Evolutionary conservation across 371 early-diverging fungal species (phyloP).

Genomic region (Sporodiniella umbellata): DNA sequence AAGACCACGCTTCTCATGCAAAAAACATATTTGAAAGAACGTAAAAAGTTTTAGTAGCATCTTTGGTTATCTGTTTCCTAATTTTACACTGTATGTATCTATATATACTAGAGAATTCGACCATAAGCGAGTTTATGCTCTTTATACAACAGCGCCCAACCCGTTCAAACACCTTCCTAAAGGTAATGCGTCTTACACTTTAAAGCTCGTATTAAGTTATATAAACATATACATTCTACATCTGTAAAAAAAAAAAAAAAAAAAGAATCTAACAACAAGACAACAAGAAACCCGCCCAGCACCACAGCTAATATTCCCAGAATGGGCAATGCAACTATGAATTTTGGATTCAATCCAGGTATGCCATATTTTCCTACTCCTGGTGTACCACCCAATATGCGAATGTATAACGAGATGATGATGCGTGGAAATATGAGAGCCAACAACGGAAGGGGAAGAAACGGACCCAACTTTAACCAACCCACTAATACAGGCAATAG

Average conservation of each 20-base stretch:
- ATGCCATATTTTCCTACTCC: slow-evolving; percentile 1
- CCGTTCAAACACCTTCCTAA: slow-evolving; percentile 51
- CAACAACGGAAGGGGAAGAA: slow-evolving; percentile 20
- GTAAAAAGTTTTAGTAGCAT: slow-evolving; percentile 21
- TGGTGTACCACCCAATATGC: not conserved
- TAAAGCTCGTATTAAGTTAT: no score
- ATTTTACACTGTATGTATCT: not conserved
- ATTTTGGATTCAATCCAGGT: not conserved
- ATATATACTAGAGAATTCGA: slow-evolving; percentile 27
- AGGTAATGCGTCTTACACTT: slow-evolving; percentile 29
- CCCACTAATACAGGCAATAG: slow-evolving; percentile 22
- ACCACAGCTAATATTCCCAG: slow-evolving; percentile 25
- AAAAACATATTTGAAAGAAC: slow-evolving; percentile 41
- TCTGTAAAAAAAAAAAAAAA: not conserved
- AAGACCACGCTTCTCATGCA: slow-evolving; percentile 35
- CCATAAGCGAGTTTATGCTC: slow-evolving; percentile 31
- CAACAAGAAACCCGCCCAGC: slow-evolving; percentile 23
- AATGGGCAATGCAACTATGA: slow-evolving; percentile 1
- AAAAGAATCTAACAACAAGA: slow-evolving; percentile 19
- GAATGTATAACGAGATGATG: slow-evolving; percentile 28
- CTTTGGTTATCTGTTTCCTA: not conserved
- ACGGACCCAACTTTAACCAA: slow-evolving; percentile 9
- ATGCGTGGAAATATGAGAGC: slow-evolving; percentile 19
- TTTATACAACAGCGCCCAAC: slow-evolving; percentile 36
- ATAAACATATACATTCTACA: not conserved